phyloP scores from a whole-genome alignment of 2,329 filamentous ascomycete species.

The Lecanicillium sp. region DNA sequence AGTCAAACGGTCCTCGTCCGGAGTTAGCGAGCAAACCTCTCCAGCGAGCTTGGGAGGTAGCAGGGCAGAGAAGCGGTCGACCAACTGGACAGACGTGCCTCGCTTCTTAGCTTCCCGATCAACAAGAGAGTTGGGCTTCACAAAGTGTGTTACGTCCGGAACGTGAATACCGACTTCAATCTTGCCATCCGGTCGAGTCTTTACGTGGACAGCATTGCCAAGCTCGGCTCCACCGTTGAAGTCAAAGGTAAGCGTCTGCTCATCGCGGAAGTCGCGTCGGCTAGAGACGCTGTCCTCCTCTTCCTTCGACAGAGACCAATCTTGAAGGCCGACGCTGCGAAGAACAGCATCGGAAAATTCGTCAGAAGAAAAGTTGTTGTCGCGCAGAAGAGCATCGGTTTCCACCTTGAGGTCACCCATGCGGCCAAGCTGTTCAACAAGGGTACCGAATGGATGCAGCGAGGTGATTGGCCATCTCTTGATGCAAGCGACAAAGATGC shows the following conservation, averaged over 20 bases:
- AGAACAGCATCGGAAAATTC: conserved; percentile 96
- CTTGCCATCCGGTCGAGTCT: conserved; percentile 72
- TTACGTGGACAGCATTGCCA: conserved; percentile 89
- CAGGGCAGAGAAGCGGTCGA: conserved; percentile 82
- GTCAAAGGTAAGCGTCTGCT: conserved; percentile 88
- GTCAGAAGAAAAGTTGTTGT: conserved; percentile 98
- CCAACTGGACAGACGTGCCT: conserved; percentile 88
- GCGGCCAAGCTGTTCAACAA: conserved; percentile 92
- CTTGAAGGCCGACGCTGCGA: conserved; percentile 84
- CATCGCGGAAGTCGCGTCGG: conserved; percentile 83
- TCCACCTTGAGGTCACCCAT: conserved; percentile 98
- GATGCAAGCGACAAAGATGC: conserved; percentile 98
- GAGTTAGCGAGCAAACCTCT: conserved; percentile 80
- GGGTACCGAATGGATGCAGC: conserved; percentile 95
- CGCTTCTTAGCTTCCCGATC: conserved; percentile 98
- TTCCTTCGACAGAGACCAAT: conserved; percentile 83
- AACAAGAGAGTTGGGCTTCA: conserved; percentile 91
- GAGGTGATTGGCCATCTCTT: conserved; percentile 99
- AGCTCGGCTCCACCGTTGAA: conserved; percentile 81
- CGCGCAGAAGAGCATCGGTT: conserved; percentile 89
- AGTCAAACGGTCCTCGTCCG: conserved; percentile 82
- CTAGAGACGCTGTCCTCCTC: conserved; percentile 64
- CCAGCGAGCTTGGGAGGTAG: conserved; percentile 78
- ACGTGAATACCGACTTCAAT: conserved; percentile 95
- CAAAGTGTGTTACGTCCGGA: conserved; percentile 90